Evolutionary conservation across 306 rosid genomes (phyloP).

Genomic region (Cucurbita argyrosperma): DNA sequence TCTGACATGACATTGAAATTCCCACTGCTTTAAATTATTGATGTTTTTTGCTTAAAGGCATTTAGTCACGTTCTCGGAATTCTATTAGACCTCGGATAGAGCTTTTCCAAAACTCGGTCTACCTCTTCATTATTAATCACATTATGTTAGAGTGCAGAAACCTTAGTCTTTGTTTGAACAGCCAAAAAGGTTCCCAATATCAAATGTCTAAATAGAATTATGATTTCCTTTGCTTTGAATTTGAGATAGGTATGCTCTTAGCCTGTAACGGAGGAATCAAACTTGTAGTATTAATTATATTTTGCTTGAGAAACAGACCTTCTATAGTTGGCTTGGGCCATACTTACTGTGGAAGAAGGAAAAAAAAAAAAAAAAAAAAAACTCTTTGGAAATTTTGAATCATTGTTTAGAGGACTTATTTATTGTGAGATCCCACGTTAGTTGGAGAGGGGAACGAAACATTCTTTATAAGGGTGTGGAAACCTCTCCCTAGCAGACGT

Average conservation of each 20-base stretch:
- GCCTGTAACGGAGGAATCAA: neutral
- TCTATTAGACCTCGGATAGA: neutral
- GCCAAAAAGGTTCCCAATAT: neutral
- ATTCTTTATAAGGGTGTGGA: too few species aligned
- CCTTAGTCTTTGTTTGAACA: neutral
- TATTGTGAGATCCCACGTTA: too few species aligned
- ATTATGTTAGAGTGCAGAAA: neutral
- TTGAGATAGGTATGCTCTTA: neutral
- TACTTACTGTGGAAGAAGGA: neutral
- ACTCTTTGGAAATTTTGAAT: neutral
- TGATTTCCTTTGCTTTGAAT: neutral
- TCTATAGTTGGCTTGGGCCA: neutral
- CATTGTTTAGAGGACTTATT: neutral
- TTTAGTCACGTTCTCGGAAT: constrained; percentile 4
- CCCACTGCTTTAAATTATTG: neutral
- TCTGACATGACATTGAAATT: constrained; percentile 2
- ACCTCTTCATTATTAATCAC: neutral
- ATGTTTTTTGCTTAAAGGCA: neutral
- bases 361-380: too few species aligned
- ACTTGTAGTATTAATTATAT: neutral
- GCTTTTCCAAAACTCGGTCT: neutral
- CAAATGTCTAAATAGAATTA: neutral
- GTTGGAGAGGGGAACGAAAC: too few species aligned
- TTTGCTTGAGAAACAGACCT: neutral
- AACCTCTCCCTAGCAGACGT: too few species aligned